Evolutionary conservation across 495 filamentous ascomycete genomes (phyloP), one percentile per base, ranked within the genome.

Genomic region (Tuber umbilicatum): DNA sequence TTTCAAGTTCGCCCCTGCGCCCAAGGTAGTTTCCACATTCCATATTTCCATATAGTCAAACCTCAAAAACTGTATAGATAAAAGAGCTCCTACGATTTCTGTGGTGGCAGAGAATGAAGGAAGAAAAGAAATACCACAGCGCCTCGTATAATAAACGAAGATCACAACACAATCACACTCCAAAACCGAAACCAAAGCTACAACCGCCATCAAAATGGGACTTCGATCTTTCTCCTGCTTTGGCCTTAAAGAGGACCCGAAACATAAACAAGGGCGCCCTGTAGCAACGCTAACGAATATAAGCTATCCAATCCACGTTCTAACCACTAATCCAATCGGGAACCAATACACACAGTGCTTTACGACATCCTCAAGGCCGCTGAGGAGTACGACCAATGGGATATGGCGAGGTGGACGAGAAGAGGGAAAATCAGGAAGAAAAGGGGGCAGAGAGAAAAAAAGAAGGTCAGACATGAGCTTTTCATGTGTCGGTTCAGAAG

Each of bases 381-480:
- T 64, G 14, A 64, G 27, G 6, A 31, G 55, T 12, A 16, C 55
- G 27, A 17, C 27, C 27, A 64, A 64, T 64, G 27, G 17, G 5
- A 35, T 6, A 3, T 10, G 50, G 50, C 50, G 47, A 23, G 47
- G 47, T 3, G 50, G 45, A 45, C 17, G 43, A 10, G 50, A 31
- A 31, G 50, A 5, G 31, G 50, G 10, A 60, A 31, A 16, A 3
- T 3, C 12, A 27, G n/a, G 50, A 60, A 16, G 12, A 27, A 60
- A 17, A 14, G 14, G 55, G 55, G 55, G 27, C 1, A 64, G 55
- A 16, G 55, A 35, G 7, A 31, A 27, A 6, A 64, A 5, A 31
- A 64, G 55, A 64, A 35, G 55, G 55, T 64, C 55, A 64, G 55
- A 64, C 27, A 64, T 64, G 55, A 64, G 55, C 27, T 64, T 64